Base-by-base conservation (phyloP, 805 yeast species). In the Jamesozyma piceae region DNA sequence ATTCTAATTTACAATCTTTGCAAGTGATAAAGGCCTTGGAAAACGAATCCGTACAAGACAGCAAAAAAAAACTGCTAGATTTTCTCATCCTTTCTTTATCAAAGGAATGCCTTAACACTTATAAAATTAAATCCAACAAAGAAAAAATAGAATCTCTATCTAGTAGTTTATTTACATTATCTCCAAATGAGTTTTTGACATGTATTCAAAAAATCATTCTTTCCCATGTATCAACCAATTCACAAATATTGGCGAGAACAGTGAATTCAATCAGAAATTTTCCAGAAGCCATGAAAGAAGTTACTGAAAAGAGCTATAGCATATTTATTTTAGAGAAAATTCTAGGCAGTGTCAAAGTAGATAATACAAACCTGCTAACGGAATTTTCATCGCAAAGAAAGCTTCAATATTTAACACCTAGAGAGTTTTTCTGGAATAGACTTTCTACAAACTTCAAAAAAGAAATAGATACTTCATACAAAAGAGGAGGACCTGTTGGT, bases 401-500 rank as follows among this genome's bases (percentile, higher is more conserved):
- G 33, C 43, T 50, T n/a, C 49, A 42, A 27, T 35, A 46, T 15
- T 26, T 41, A 9, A 36, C 45, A 15, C 53, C 55, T 17, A 49
- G 47, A 36, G 55, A 52, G 5, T 39, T 57, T 15, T 61, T 46
- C 39, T 61, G 65, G 65, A 44, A 35, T 15, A 50, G 49, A 26
- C 48, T 60, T 5, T 41, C 63, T 5, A 43, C 38, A 5, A 41
- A 35, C 15, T 61, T 58, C 30, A 54, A 54, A 40, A 55, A 51
- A 28, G 64, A 61, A n/a, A 50, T 60, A n/a, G 62, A 61, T 29
- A 50, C 52, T 9, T 53, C 63, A 2, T 52, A 41, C 38, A 58
- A 49, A 27, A 52, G 65, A 45, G 65, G 65, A 34, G 65, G 65
- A 1, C 65, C 65, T 3, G 64, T 61, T 1, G 64, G 65, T 4